A percentile compares a stretch with the other conserved stretches of the same genome.
Evolutionary conservation across 345 rosid genomes (phyloP).

Genomic region (Bruguiera gymnorhiza): DNA sequence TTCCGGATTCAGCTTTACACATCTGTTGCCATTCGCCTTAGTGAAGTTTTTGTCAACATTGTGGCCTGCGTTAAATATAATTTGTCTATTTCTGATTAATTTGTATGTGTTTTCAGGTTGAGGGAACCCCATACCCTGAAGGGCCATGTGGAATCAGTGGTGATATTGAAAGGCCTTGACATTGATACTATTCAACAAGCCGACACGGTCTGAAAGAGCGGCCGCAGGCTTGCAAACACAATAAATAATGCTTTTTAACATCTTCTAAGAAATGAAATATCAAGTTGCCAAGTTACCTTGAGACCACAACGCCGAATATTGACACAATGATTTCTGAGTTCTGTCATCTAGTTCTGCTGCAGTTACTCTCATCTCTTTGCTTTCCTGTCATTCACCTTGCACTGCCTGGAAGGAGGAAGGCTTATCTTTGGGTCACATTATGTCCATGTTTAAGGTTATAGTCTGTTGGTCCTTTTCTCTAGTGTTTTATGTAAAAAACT

Average conservation of each 20-base stretch:
- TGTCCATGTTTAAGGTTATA: conserved; percentile 18
- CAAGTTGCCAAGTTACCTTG: neutral
- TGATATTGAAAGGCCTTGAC: conserved; percentile 13
- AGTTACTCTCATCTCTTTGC: neutral
- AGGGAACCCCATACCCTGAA: conserved; percentile 14
- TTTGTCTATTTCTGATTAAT: neutral
- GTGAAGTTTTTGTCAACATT: neutral
- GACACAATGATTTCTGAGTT: neutral
- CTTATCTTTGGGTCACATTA: conserved; percentile 8
- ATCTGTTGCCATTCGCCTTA: neutral
- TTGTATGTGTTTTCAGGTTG: conserved; percentile 3
- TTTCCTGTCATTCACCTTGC: neutral
- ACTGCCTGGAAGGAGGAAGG: conserved; percentile 6
- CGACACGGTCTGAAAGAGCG: conserved; percentile 2
- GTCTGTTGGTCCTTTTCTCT: neutral
- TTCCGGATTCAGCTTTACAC: neutral
- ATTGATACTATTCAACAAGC: conserved; percentile 14
- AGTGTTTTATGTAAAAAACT: neutral
- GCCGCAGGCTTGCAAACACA: neutral
- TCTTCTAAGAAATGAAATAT: conserved; percentile 14
- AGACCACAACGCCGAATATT: neutral
- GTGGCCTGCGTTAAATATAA: too few species aligned
- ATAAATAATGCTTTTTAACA: conserved; percentile 13
- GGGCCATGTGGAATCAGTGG: conserved; percentile 18
- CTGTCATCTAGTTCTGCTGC: neutral